These are phyloP conservation scores for Epichloe sp. DNA, from an alignment of 2,329 filamentous ascomycete genomes.

Conservation along the genomic window DNA sequence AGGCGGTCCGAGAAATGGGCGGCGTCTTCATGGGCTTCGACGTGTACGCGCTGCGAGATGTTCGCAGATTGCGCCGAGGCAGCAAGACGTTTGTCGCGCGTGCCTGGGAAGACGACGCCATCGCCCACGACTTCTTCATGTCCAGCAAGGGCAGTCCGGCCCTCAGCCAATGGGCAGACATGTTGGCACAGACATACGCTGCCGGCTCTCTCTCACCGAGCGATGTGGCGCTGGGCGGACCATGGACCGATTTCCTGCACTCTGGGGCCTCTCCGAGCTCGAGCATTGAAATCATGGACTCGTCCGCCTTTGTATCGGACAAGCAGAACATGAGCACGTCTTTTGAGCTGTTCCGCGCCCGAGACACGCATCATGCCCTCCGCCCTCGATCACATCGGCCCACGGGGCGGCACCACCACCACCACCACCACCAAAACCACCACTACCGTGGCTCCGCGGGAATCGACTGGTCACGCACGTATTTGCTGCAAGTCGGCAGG, in stretches of 20 bases:
- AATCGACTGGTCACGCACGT: neutral
- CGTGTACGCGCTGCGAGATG: conserved; percentile 8
- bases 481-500: neutral
- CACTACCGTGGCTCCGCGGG: neutral
- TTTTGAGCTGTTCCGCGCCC: neutral
- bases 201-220: neutral
- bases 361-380: neutral
- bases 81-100: neutral
- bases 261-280: too few species aligned
- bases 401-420: neutral
- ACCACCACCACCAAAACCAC: too few species aligned
- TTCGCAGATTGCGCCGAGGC: conserved; percentile 5
- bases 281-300: neutral
- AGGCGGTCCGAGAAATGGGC: conserved; percentile 10
- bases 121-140: conserved; percentile 1
- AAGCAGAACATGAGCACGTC: neutral
- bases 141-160: neutral
- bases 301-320: neutral
- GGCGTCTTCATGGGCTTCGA: conserved; percentile 14
- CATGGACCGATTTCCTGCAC: too few species aligned
- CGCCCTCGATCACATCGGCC: neutral
- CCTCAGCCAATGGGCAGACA: neutral
- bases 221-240: neutral
- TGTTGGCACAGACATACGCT: neutral
- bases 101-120: neutral